phyloP scores from a whole-genome alignment of 805 yeast species.

The Phaffomyces thermotolerans region DNA sequence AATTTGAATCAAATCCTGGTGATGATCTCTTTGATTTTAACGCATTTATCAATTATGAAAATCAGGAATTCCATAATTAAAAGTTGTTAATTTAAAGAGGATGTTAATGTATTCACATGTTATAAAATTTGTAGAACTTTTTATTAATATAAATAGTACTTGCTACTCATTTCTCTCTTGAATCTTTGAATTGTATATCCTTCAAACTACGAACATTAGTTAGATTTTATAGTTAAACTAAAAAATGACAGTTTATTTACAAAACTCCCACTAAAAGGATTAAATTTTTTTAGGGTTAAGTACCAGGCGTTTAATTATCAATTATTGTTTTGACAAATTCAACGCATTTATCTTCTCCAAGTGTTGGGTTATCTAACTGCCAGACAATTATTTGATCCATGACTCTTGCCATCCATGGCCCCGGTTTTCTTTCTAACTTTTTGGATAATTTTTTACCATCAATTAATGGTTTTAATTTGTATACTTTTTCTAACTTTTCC shows the following conservation, averaged over 20 bases:
- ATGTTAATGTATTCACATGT: too few species aligned
- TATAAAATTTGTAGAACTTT: too few species aligned
- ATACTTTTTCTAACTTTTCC: constrained; percentile 25
- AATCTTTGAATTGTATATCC: too few species aligned
- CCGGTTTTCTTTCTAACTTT: constrained; percentile 55
- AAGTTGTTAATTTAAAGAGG: too few species aligned
- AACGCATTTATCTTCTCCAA: constrained; percentile 47
- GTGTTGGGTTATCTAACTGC: constrained; percentile 72
- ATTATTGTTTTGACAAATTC: constrained; percentile 28
- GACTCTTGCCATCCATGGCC: constrained; percentile 73
- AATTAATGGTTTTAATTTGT: constrained; percentile 53
- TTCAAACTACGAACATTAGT: too few species aligned
- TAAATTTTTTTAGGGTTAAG: too few species aligned
- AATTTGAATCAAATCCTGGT: not conserved
- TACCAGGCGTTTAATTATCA: not conserved
- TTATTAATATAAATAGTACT: too few species aligned
- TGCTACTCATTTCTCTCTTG: too few species aligned
- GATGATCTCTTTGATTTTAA: constrained; percentile 20
- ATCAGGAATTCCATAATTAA: not conserved
- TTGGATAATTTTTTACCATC: constrained; percentile 67
- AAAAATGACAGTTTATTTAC: too few species aligned
- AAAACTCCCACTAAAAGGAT: too few species aligned
- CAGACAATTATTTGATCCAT: constrained; percentile 53
- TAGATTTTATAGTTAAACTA: too few species aligned
- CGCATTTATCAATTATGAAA: constrained; percentile 18